Evolutionary conservation across 352 stramenopile species (phyloP).

Genomic region (Poterioochromonas sp.): DNA sequence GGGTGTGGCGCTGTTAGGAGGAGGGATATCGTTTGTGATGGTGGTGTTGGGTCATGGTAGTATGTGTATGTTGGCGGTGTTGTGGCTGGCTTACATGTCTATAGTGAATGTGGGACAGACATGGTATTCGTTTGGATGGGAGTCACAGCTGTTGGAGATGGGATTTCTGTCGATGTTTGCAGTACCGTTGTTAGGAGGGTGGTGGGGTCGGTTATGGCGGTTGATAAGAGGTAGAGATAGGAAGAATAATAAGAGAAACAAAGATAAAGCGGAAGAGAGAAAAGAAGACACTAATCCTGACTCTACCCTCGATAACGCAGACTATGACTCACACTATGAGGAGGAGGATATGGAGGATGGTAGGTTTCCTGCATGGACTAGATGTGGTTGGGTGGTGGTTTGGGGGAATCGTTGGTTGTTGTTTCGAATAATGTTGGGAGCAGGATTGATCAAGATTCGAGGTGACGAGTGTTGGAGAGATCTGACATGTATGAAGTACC

Average conservation of each 20-base stretch:
- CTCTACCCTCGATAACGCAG: constrained; percentile 4
- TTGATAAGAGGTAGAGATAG: constrained; percentile 9
- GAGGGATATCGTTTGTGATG: constrained; percentile 33
- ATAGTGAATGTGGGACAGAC: constrained; percentile 49
- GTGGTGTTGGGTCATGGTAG: constrained; percentile 37
- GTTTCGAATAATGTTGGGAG: constrained; percentile 53
- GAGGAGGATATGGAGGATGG: constrained; percentile 21
- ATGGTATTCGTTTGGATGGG: constrained; percentile 59
- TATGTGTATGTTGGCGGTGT: constrained; percentile 40
- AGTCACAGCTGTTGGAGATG: constrained; percentile 53
- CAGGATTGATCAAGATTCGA: constrained; percentile 54
- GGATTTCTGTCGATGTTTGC: constrained; percentile 56
- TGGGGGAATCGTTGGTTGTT: constrained; percentile 56
- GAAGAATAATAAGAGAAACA: constrained; percentile 17
- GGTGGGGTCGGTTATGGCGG: constrained; percentile 1
- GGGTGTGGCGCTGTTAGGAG: constrained; percentile 23
- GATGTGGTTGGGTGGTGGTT: constrained; percentile 35
- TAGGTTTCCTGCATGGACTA: not conserved
- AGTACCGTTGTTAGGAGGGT: constrained; percentile 39
- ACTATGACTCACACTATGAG: constrained; percentile 7
- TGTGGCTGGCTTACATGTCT: constrained; percentile 54
- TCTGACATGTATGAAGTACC: constrained; percentile 53
- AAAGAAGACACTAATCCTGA: constrained; percentile 12
- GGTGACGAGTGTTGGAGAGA: constrained; percentile 50
- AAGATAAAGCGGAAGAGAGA: constrained; percentile 13